Base-by-base conservation (phyloP, 129 eudicot genomes). In the Lactuca sativa region DNA sequence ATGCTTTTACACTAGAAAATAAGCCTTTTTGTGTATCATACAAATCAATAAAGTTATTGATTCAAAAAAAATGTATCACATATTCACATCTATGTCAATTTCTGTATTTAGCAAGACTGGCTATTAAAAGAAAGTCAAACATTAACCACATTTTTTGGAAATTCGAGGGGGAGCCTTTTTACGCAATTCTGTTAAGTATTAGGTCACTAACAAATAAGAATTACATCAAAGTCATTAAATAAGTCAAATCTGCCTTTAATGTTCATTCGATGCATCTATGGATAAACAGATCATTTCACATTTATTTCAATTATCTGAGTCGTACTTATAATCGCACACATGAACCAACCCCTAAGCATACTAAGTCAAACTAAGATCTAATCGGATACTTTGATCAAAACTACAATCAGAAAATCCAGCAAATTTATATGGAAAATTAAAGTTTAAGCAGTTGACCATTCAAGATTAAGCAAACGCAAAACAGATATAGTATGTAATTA, bases 361-460 rank as follows among this genome's bases (percentile, higher is more conserved):
- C 68, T 17, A 8, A 75, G 62, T 75, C 62, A 66, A 64, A 32
- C 60, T 33, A 31, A 47, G 10, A 75, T 47, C 40, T 53, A 73
- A 54, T 3, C 37, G 63, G 64, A 74, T 55, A 56, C 16, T 64
- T 64, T 63, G 38, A 40, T 41, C 63, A 36, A 64, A 74, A 56
- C 58, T 40, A 52, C 56, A 55, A 71, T 16, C 64, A 71, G 38
- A 78, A 60, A 65, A 57, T 71, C 73, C 53, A 59, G 72, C 79
- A 55, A 64, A 56, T 34, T 52, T 18, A 64, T 16, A 55, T 58
- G 34, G 71, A 73, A 25, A 51, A 41, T 60, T 30, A 36, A 36
- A 77, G 32, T 72, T 49, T 37, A 71, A 65, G 49, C 57, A 56
- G 33, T 13, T 78, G 55, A 48, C 37, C 38, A 69, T 53, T 59